These are phyloP conservation scores for Solanum hybrid DNA, from an alignment of 305 asterid species.

Conservation along the genomic window DNA sequence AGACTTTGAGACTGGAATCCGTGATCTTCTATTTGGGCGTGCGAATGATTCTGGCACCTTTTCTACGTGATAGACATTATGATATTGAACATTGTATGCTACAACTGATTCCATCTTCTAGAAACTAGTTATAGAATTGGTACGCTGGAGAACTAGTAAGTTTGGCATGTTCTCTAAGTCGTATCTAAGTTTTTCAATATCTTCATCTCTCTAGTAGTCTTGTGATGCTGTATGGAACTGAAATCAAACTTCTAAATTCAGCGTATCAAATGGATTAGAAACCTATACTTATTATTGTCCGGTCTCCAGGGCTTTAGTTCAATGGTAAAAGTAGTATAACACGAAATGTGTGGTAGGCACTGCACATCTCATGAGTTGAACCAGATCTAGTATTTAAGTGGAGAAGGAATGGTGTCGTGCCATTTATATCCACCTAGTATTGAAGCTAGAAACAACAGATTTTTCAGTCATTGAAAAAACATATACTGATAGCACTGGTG, in stretches of 20 bases:
- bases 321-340: neutral
- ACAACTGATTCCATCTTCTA: neutral
- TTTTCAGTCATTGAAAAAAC: neutral
- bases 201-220: neutral
- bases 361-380: neutral
- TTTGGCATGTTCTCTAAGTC: neutral
- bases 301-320: neutral
- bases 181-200: neutral
- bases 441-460: neutral
- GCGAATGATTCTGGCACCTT: neutral
- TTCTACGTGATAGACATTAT: neutral
- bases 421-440: neutral
- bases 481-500: neutral
- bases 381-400: neutral
- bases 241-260: neutral
- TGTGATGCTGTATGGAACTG: neutral
- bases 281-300: neutral
- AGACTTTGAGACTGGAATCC: neutral
- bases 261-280: neutral
- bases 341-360: neutral
- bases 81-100: neutral
- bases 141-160: neutral
- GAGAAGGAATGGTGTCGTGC: neutral
- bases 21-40: neutral
- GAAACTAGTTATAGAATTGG: neutral